Evolutionary conservation across 2,329 filamentous ascomycete species (phyloP), one percentile per base, ranked within the genome.

Genomic region (Exophiala sp.): DNA sequence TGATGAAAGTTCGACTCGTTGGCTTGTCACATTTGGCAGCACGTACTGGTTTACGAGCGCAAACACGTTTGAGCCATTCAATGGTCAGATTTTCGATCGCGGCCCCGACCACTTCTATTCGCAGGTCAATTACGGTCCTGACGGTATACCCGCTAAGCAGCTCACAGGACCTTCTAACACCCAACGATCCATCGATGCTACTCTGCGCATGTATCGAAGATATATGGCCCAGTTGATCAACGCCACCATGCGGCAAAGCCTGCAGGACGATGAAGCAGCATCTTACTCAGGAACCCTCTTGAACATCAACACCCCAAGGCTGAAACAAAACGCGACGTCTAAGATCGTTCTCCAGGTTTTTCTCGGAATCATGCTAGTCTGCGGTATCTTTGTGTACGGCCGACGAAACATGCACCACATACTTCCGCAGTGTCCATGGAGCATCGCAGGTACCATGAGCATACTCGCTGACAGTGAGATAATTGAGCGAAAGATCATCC

Each of bases 191-290:
- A 10, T 47, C 2, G 41, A 51, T 8, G 51, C 42, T 33, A 47
- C 50, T 5, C 50, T 47, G 9, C 21, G 20, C 21, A 40, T 61
- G n/a, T 61, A 61, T 35, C 48, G 55, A 3, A 24, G 46, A 4
- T 61, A 61, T 38, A 59, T 59, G 58, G 58, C 58, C 1, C 56
- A 59, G 35, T 43, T 42, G 7, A 56, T 61, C 16, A 41, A 34
- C 11, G 33, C 10, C 24, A 59, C 45, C 10, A 61, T 61, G 58
- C 46, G 58, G 18, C 24, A 35, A 11, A 20, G 7, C 4, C 7
- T 52, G 8, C 44, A 45, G 24, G 11, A 18, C 16, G 32, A 41
- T 33, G 33, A 39, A 45, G 20, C 41, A 6, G 21, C 50, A 11
- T 32, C 38, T 14, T 41, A 33, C n/a, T n/a, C 12, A 10, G 47